Percentiles rank a stretch among this genome's conserved stretches.
Evolutionary conservation across 208 protist genomes (phyloP).

Genomic region (Wallacemonas sp.): DNA sequence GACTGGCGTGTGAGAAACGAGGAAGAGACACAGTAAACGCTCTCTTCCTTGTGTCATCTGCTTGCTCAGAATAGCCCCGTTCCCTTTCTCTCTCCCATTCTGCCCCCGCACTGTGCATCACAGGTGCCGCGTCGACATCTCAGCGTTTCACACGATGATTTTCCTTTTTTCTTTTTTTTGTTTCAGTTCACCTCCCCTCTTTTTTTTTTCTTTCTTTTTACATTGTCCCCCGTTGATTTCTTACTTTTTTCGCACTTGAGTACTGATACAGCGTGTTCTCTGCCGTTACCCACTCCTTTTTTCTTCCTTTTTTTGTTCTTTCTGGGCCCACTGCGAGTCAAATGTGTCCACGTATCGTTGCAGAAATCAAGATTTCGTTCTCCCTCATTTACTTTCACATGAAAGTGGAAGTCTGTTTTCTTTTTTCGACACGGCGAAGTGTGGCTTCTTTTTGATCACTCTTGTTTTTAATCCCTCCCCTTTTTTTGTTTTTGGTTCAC

Average conservation of each 20-base stretch:
- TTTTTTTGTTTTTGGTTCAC: conserved; percentile 13
- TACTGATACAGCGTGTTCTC: not conserved
- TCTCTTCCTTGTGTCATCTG: not conserved
- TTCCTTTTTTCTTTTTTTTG: conserved; percentile 1
- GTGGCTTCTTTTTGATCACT: not conserved
- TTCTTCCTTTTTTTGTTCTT: not conserved
- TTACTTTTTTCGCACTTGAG: not conserved
- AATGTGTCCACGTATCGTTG: not conserved
- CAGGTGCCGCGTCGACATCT: not conserved
- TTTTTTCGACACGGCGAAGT: not conserved
- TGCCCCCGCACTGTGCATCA: not conserved
- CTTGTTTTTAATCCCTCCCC: conserved; percentile 15
- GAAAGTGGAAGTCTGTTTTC: not conserved
- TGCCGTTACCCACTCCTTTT: not conserved
- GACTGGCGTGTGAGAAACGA: not conserved
- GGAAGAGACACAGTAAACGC: not conserved
- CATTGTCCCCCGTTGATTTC: not conserved
- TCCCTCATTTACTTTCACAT: not conserved
- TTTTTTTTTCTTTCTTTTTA: not conserved
- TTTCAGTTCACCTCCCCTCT: not conserved
- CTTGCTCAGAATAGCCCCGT: not conserved
- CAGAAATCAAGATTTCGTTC: not conserved
- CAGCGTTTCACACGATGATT: not conserved
- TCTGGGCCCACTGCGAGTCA: not conserved
- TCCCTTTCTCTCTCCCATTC: conserved; percentile 2